Evolutionary conservation across 2,329 filamentous ascomycete genomes (phyloP).

Genomic region (Acephala macrosclerotiorum): DNA sequence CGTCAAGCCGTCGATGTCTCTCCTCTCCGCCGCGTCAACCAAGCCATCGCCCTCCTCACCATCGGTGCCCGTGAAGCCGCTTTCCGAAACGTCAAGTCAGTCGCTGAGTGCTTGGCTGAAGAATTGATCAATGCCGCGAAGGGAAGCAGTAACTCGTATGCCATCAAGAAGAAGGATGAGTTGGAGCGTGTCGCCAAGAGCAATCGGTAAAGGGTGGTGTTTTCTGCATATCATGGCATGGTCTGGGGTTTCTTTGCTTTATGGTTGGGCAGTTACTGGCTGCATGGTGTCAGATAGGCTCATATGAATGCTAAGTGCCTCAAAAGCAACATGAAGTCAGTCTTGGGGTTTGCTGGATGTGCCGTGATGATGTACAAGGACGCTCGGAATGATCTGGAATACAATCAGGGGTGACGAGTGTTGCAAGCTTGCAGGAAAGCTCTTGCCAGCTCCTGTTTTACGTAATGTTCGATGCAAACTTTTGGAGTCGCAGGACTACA

Average conservation of each 20-base stretch:
- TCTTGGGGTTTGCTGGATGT: neutral
- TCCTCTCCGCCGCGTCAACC: slow-evolving; percentile 99
- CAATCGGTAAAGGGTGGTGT: slow-evolving; percentile 85
- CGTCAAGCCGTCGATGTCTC: slow-evolving; percentile 99
- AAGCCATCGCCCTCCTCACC: slow-evolving; percentile 98
- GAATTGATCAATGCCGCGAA: slow-evolving; percentile 99
- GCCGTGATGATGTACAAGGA: neutral
- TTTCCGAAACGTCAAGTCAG: slow-evolving; percentile 99
- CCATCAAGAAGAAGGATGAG: slow-evolving; percentile 99
- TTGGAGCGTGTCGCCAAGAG: slow-evolving; percentile 99
- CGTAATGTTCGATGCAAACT: no score
- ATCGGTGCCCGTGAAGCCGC: slow-evolving; percentile 98
- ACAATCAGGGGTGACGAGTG: neutral
- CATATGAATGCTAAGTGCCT: slow-evolving; percentile 36
- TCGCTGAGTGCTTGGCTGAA: slow-evolving; percentile 99
- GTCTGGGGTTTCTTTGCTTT: slow-evolving; percentile 44
- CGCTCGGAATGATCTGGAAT: neutral
- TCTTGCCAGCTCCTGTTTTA: neutral
- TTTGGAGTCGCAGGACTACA: no score
- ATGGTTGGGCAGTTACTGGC: slow-evolving; percentile 40
- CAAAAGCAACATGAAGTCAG: slow-evolving; percentile 9
- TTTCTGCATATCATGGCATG: slow-evolving; percentile 41
- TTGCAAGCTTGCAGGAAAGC: neutral
- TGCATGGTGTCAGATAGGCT: slow-evolving; percentile 45
- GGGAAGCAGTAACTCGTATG: slow-evolving; percentile 99